phyloP scores from a whole-genome alignment of 495 filamentous ascomycete genomes.

The Penicillium bialowiezense region DNA sequence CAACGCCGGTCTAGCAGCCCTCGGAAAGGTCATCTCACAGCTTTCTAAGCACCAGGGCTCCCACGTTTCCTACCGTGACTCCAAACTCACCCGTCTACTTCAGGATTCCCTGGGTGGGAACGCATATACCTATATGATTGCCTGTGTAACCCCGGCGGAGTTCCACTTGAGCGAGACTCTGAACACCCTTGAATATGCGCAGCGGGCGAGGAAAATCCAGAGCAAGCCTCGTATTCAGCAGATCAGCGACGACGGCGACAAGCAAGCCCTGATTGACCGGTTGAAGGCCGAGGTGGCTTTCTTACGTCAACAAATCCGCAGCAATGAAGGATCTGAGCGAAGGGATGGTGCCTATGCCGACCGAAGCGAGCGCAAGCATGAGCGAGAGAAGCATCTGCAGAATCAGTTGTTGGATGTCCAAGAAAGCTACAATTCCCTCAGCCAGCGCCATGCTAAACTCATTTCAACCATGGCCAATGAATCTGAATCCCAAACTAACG shows the following conservation, averaged over 20 bases:
- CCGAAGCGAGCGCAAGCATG: constrained; percentile 73
- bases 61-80: constrained; percentile 98
- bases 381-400: constrained; percentile 85
- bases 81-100: constrained; percentile 88
- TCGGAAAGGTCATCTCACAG: constrained; percentile 98
- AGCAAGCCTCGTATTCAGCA: constrained; percentile 97
- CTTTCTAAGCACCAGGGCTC: constrained; percentile 82
- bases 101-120: constrained; percentile 98
- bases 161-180: constrained; percentile 97
- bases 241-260: constrained; percentile 83
- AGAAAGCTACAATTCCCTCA: constrained; percentile 90
- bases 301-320: constrained; percentile 86
- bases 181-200: constrained; percentile 95
- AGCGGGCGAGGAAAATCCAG: constrained; percentile 93
- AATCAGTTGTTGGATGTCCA: constrained; percentile 91
- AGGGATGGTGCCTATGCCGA: constrained; percentile 60
- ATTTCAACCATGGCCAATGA: constrained; percentile 92
- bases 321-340: constrained; percentile 61
- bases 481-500: constrained; percentile 64
- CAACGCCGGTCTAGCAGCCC: constrained; percentile 90
- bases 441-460: constrained; percentile 87
- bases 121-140: constrained; percentile 99
- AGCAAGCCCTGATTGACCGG: constrained; percentile 90
- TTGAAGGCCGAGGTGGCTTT: constrained; percentile 93
- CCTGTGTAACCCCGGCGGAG: constrained; percentile 93